A percentile compares a stretch with the other conserved stretches of the same genome.
Conservation (phyloP, 805 yeast species). For the Starmerella apis region DNA sequence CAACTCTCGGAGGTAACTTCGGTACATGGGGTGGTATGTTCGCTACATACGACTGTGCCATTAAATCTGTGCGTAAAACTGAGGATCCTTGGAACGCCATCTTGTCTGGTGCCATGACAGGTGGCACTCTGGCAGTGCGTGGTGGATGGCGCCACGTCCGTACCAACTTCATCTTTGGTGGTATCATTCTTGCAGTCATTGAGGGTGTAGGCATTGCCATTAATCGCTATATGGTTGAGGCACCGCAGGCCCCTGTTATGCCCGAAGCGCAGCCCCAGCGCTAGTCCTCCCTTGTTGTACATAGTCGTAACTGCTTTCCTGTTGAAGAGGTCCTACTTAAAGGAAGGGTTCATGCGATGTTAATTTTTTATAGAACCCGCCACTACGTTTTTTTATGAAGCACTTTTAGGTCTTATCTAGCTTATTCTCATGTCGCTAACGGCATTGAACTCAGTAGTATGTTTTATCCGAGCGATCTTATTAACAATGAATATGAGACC, state of each 20-base stretch:
- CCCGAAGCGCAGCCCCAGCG: constrained; percentile 26
- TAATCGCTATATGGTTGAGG: constrained; percentile 75
- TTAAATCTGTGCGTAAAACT: constrained; percentile 89
- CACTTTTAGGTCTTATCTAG: background rate
- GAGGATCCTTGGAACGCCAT: constrained; percentile 99
- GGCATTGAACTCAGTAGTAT: background rate
- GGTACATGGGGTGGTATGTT: constrained; percentile 99
- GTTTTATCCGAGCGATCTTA: background rate
- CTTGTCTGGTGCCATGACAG: constrained; percentile 94
- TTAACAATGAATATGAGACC: too few species aligned
- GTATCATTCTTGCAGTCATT: constrained; percentile 87
- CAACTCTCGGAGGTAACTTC: constrained; percentile 96
- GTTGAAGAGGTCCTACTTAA: background rate
- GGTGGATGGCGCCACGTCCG: constrained; percentile 98
- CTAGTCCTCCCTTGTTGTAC: constrained; percentile 1
- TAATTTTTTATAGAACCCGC: background rate
- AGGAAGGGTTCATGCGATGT: constrained; percentile 1
- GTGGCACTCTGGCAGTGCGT: constrained; percentile 95
- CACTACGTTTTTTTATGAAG: background rate
- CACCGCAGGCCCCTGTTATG: constrained; percentile 39
- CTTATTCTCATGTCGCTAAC: background rate
- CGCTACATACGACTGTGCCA: constrained; percentile 89
- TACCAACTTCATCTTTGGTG: constrained; percentile 95
- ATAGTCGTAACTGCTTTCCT: background rate
- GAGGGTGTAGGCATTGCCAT: constrained; percentile 98